These are phyloP conservation scores for Domatiomyces catenatus DNA, from an alignment of 2,329 filamentous ascomycete genomes.

Conservation along the genomic window DNA sequence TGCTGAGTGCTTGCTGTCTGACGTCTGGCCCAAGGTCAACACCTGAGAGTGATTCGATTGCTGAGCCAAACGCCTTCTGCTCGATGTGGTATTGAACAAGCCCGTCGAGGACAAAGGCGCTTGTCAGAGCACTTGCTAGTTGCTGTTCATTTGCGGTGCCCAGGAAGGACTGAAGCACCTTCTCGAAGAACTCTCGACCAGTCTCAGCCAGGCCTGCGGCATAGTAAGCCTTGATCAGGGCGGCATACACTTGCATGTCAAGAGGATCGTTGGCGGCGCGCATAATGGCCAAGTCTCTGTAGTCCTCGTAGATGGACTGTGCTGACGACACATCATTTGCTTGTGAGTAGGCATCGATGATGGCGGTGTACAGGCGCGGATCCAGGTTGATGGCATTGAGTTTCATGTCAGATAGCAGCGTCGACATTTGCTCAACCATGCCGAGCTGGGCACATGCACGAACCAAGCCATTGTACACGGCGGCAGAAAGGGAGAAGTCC, in stretches of 20 bases:
- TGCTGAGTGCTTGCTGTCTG: constrained; percentile 49
- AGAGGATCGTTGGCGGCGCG: constrained; percentile 52
- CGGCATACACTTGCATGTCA: constrained; percentile 74
- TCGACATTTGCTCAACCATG: constrained; percentile 74
- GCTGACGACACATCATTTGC: constrained; percentile 71
- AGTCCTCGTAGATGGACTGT: constrained; percentile 90
- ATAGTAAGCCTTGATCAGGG: constrained; percentile 82
- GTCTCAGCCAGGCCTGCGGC: constrained; percentile 64
- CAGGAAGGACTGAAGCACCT: constrained; percentile 48
- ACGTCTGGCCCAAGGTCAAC: constrained; percentile 38
- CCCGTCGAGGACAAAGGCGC: constrained; percentile 55
- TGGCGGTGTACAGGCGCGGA: constrained; percentile 70
- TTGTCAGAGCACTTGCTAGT: constrained; percentile 49
- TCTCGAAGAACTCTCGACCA: constrained; percentile 71
- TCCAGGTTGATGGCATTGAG: constrained; percentile 55
- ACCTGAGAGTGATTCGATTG: constrained; percentile 7
- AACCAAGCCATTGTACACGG: constrained; percentile 74
- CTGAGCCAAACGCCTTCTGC: constrained; percentile 8
- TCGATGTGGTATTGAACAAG: constrained; percentile 66
- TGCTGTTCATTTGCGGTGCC: constrained; percentile 34
- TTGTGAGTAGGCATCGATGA: constrained; percentile 86
- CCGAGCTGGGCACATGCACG: constrained; percentile 72
- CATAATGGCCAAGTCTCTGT: constrained; percentile 66
- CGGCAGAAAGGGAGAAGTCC: constrained; percentile 53
- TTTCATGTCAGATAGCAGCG: constrained; percentile 86